A percentile compares a stretch with the other conserved stretches of the same genome.
Conservation (phyloP, 192 early-diverging fungal species). For the Mortierella claussenii region DNA sequence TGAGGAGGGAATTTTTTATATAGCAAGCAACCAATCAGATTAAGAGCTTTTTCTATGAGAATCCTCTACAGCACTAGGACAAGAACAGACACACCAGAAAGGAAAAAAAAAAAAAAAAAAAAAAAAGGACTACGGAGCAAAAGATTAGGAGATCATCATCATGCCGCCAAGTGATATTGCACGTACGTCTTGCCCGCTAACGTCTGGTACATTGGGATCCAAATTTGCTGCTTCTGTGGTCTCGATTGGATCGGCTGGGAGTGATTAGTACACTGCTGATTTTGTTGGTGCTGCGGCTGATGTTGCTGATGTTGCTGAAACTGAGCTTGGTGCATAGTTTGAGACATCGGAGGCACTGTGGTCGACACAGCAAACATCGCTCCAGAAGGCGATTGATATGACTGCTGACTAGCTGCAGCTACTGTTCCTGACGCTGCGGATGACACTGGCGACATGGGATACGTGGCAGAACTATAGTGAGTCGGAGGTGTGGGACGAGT, state of each 20-base stretch:
- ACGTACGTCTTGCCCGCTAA: slow-evolving; percentile 31
- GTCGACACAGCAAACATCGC: too few species aligned
- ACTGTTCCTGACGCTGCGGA: slow-evolving; percentile 37
- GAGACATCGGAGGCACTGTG: neutral
- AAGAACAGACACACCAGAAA: too few species aligned
- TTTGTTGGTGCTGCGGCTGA: slow-evolving; percentile 23
- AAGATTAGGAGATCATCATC: neutral
- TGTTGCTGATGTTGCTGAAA: slow-evolving; percentile 25
- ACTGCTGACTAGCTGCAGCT: slow-evolving; percentile 19
- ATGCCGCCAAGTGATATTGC: slow-evolving; percentile 12
- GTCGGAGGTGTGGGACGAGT: neutral
- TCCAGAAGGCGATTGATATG: neutral
- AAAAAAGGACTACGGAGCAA: neutral
- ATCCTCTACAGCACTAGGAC: too few species aligned
- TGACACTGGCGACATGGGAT: slow-evolving; percentile 33
- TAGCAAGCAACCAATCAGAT: neutral
- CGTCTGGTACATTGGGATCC: slow-evolving; percentile 44
- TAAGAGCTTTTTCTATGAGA: neutral
- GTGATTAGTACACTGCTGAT: slow-evolving; percentile 6
- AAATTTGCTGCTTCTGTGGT: slow-evolving; percentile 39
- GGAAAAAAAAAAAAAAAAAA: slow-evolving; percentile 2
- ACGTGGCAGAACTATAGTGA: neutral
- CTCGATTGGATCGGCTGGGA: slow-evolving; percentile 5
- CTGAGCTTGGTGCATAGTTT: neutral
- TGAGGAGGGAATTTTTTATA: too few species aligned